phyloP scores from a whole-genome alignment of 1,284 basidiomycete species.

The Leccinum cinnamomeum region DNA sequence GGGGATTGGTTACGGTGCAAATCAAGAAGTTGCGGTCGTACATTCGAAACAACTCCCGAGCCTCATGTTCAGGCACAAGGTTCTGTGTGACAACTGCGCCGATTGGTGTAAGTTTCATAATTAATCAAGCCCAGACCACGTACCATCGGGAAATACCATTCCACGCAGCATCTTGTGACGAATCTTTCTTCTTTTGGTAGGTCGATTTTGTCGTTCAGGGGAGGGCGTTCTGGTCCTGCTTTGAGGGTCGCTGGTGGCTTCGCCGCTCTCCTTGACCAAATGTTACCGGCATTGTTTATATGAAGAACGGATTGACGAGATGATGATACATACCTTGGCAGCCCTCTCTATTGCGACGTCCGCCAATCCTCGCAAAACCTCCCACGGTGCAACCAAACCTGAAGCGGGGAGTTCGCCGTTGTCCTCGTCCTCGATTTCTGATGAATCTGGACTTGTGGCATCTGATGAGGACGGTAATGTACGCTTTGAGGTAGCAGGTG shows the following conservation, averaged over 20 bases:
- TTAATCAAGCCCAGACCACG: conserved; percentile 11
- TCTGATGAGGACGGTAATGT: conserved; percentile 59
- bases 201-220: conserved; percentile 61
- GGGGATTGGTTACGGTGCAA: conserved; percentile 7
- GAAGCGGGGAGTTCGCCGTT: conserved; percentile 76
- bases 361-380: conserved; percentile 75
- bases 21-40: conserved; percentile 29
- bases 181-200: conserved; percentile 70
- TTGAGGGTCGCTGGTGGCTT: conserved; percentile 63
- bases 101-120: conserved; percentile 17
- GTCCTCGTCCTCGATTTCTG: conserved; percentile 71
- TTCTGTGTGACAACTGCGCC: conserved; percentile 73
- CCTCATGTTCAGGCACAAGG: conserved; percentile 77
- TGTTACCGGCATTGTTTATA: not conserved
- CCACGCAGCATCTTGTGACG: conserved; percentile 53
- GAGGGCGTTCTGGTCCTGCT: conserved; percentile 72
- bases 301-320: not conserved
- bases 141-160: conserved; percentile 69
- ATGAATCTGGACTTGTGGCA: conserved; percentile 72
- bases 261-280: conserved; percentile 63
- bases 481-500: conserved; percentile 52
- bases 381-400: conserved; percentile 80
- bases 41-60: conserved; percentile 82
- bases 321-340: conserved; percentile 54
- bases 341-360: conserved; percentile 77